Conservation (phyloP, 2,329 filamentous ascomycete species). For the Penicillium griseofulvum region DNA sequence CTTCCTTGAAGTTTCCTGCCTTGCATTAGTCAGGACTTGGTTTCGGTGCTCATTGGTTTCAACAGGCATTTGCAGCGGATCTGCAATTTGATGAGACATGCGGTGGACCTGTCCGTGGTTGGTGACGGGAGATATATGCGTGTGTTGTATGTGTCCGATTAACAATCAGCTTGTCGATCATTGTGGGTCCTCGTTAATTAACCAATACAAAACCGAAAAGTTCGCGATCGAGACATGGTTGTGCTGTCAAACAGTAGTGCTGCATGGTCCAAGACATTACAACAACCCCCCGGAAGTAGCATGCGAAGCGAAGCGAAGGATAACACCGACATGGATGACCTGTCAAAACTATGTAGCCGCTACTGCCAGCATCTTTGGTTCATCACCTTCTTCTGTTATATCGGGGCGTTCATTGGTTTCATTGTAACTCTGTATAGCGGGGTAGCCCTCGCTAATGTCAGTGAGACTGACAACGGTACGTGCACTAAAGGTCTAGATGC, state of each 20-base stretch:
- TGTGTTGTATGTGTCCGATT: not conserved
- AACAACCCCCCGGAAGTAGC: not conserved
- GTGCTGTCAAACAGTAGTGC: not conserved
- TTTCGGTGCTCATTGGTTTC: not conserved
- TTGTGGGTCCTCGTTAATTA: not conserved
- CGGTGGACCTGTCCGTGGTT: no score
- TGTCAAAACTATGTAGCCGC: not conserved
- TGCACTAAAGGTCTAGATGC: conserved; percentile 18
- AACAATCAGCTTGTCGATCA: not conserved
- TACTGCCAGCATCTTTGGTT: not conserved
- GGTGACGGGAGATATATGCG: not conserved
- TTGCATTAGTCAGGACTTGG: not conserved
- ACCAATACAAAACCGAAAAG: not conserved
- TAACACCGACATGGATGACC: not conserved
- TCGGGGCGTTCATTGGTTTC: not conserved
- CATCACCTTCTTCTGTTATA: not conserved
- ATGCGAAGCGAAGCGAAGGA: not conserved
- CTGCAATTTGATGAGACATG: not conserved
- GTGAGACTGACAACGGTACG: not conserved
- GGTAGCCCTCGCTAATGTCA: conserved; percentile 10
- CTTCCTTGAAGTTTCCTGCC: not conserved
- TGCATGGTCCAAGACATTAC: not conserved
- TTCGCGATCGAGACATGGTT: not conserved
- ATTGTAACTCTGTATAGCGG: not conserved
- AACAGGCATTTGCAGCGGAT: not conserved